Base-by-base conservation (phyloP, 805 yeast genomes). In the Wickerhamomyces hampshirensis region DNA sequence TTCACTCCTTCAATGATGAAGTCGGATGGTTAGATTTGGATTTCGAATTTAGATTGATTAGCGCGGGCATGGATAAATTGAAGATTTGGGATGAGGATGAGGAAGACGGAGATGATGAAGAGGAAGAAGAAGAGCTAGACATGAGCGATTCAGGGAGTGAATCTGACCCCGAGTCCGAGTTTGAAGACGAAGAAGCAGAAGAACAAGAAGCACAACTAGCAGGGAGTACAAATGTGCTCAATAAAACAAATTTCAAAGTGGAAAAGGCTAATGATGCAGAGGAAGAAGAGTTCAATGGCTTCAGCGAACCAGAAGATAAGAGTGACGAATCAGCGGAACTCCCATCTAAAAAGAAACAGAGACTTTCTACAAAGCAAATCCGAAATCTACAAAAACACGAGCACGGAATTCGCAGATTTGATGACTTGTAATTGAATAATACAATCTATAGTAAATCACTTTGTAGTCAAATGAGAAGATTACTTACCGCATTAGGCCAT, bases 21-120 rank as follows among this genome's bases (percentile, higher is more conserved):
- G 91, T 87, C 2, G 70, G 75, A 0, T 68, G 72, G 30, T 63
- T 91, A 44, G 97, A 88, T 53, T 65, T 86, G 36, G 98, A 91
- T 57, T 76, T 56, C 46, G 83, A 82, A 38, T 93, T 87, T 53
- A 71, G 96, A 41, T 63, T 88, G 36, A 75, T 84, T 4, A 78
- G 84, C 56, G 87, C 83, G 5, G 93, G 96, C 15, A 82, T 89
- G 88, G 91, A 84, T 31, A 68, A 71, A 18, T 63, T 91, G 39
- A 82, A 80, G 48, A 65, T 91, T 5, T 91, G 98, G 98, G 66
- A 72, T 9, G 63, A 59, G 19, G 48, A 51, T 2, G 59, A 47
- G 0, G 64, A 53, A 3, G 65, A 53, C 2, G 63, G 50, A 6
- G 63, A 53, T 5, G 59, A 47, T 6, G 55, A 50, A 5, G 47